Evolutionary conservation across 495 filamentous ascomycete genomes (phyloP).

Genomic region (Lasiosphaeria miniovina): DNA sequence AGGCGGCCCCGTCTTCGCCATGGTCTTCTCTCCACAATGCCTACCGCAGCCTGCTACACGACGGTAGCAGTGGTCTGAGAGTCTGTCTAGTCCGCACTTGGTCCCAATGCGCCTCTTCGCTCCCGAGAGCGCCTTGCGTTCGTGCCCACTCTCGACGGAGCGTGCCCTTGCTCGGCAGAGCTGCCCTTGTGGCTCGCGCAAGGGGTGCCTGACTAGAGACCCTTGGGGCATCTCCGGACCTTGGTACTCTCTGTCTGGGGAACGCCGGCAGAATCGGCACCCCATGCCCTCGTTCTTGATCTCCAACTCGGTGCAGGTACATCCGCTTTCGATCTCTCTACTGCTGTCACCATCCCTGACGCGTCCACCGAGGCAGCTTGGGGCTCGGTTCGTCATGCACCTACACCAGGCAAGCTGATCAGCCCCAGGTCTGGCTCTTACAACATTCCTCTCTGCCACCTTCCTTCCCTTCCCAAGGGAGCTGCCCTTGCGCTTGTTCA

Average conservation of each 20-base stretch:
- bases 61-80: conserved; percentile 1
- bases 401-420: conserved; percentile 21
- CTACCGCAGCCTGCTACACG: conserved; percentile 11
- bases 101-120: conserved; percentile 12
- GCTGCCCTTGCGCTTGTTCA: conserved; percentile 11
- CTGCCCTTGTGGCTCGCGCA: conserved; percentile 14
- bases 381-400: conserved; percentile 25
- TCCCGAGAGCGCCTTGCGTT: neutral
- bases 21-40: conserved; percentile 8
- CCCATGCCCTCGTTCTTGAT: conserved; percentile 11
- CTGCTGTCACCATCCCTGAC: conserved; percentile 21
- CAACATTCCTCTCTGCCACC: conserved; percentile 35
- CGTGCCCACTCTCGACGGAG: neutral
- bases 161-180: neutral
- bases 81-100: conserved; percentile 8
- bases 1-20: conserved; percentile 13
- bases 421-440: conserved; percentile 21
- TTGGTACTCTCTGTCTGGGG: conserved; percentile 21
- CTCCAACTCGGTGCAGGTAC: conserved; percentile 15
- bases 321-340: conserved; percentile 11
- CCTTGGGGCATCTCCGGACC: conserved; percentile 20
- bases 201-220: conserved; percentile 11
- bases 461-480: conserved; percentile 16
- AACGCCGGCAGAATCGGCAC: conserved; percentile 18
- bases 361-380: conserved; percentile 18